Evolutionary conservation across 2,329 filamentous ascomycete species (phyloP), one percentile per base, ranked within the genome.

Genomic region (Microcyclospora tardicrescens): DNA sequence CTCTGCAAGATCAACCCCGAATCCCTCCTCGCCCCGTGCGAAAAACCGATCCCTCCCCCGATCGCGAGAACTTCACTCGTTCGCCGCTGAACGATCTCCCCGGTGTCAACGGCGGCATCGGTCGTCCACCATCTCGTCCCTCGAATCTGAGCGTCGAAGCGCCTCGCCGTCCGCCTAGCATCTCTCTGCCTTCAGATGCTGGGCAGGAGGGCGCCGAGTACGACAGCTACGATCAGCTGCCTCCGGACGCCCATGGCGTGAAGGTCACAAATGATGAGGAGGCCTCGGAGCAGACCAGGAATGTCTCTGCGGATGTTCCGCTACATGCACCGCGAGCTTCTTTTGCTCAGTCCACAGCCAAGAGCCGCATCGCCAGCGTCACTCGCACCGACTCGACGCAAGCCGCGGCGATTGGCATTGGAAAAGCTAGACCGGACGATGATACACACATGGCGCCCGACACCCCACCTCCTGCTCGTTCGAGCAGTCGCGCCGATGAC

Each of bases 181-280:
- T 94, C 40, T 44, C 44, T 16, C 73, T 95, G 57, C 89, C 89
- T 12, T 82, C 82, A 1, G 39, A 45, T 33, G 72, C 94, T 39
- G 89, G 89, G 41, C 79, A 95, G 57, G 89, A 95, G 64, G 89
- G 89, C 45, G 77, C 71, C 49, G 89, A 95, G 64, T 95, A 95
- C 63, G 84, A 76, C 37, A 80, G 75, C 53, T 65, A 76, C 36
- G 53, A 59, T 36, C 61, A 64, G 45, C 57, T 62, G 47, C 55
- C 54, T 10, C n/a, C 48, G n/a, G 55, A 56, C 34, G 54, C 54
- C 2, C 46, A 52, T 33, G 43, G 39, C 16, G 56, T 59, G 32
- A 34, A 37, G 19, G 19, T 8, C 8, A 24, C 19, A 4, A 8
- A 4, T 8, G 19, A 24, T 24, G 19, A 24, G 5, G 30, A 32